These are phyloP conservation scores for Blastobotrys americana DNA, from an alignment of 805 yeast species.

Conservation along the genomic window DNA sequence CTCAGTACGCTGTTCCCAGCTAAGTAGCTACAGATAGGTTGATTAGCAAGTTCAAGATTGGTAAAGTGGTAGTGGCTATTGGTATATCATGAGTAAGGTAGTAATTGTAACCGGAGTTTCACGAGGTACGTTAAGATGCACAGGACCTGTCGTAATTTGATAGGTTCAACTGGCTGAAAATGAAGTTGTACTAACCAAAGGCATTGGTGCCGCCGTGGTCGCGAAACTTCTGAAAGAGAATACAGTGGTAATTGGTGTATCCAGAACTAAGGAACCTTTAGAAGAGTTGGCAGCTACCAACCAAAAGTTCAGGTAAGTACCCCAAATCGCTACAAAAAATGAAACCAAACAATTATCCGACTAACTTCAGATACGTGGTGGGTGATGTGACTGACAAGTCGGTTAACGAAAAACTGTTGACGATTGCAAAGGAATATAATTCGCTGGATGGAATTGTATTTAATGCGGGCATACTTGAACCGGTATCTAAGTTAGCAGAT, in stretches of 20 bases:
- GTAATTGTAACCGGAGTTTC: slow-evolving; percentile 34
- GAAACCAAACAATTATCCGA: slow-evolving; percentile 7
- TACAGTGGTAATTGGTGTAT: slow-evolving; percentile 57
- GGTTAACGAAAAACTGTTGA: slow-evolving; percentile 34
- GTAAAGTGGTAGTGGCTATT: too few species aligned
- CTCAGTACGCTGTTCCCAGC: too few species aligned
- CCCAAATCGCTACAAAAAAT: not conserved
- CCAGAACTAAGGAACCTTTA: slow-evolving; percentile 53
- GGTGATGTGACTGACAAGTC: slow-evolving; percentile 48
- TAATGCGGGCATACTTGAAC: slow-evolving; percentile 74
- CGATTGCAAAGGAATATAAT: slow-evolving; percentile 44
- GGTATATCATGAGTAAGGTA: not conserved
- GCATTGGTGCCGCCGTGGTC: slow-evolving; percentile 78
- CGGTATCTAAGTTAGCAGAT: slow-evolving; percentile 51
- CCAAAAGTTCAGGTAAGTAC: slow-evolving; percentile 17
- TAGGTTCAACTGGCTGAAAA: not conserved
- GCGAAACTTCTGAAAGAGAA: slow-evolving; percentile 38
- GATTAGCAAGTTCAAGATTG: too few species aligned
- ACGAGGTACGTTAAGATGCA: slow-evolving; percentile 28
- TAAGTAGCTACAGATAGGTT: too few species aligned
- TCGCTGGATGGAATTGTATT: slow-evolving; percentile 48
- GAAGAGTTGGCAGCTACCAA: slow-evolving; percentile 36
- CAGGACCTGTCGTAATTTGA: too few species aligned
- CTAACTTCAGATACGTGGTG: slow-evolving; percentile 27
- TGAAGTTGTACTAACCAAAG: slow-evolving; percentile 25